phyloP scores from a whole-genome alignment of 805 yeast genomes.

The Saccharomycopsis synnaedendra region DNA sequence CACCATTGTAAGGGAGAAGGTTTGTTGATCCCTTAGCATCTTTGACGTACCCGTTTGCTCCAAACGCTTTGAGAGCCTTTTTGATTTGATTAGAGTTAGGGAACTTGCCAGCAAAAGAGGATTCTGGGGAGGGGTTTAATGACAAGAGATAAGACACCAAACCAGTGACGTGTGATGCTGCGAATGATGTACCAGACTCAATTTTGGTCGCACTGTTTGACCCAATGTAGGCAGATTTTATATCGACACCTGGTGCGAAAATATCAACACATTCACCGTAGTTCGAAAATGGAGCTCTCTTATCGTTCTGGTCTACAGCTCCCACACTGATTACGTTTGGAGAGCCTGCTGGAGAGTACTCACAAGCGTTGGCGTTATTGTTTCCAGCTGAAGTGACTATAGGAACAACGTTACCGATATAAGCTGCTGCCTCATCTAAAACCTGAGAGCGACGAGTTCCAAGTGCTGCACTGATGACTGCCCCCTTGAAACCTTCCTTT shows the following conservation, averaged over 20 bases:
- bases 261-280: constrained; percentile 92
- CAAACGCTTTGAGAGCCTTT: too few species aligned
- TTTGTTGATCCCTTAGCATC: constrained; percentile 41
- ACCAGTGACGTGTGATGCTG: constrained; percentile 81
- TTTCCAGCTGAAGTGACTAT: constrained; percentile 74
- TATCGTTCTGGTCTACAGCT: constrained; percentile 79
- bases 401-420: constrained; percentile 81
- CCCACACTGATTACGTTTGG: constrained; percentile 84
- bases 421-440: constrained; percentile 73
- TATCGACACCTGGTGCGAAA: constrained; percentile 90
- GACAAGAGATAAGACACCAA: too few species aligned
- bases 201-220: constrained; percentile 64
- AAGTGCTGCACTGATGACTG: constrained; percentile 45
- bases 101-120: too few species aligned
- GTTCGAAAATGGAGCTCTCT: constrained; percentile 90
- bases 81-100: too few species aligned
- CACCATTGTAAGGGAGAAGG: constrained; percentile 69
- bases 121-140: too few species aligned
- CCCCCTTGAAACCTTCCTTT: neutral
- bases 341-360: constrained; percentile 60
- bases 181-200: constrained; percentile 87
- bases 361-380: constrained; percentile 3
- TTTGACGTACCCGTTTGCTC: too few species aligned
- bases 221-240: constrained; percentile 74
- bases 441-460: constrained; percentile 89